Evolutionary conservation across 2,329 filamentous ascomycete genomes (phyloP).

Genomic region (Alternaria sp.): DNA sequence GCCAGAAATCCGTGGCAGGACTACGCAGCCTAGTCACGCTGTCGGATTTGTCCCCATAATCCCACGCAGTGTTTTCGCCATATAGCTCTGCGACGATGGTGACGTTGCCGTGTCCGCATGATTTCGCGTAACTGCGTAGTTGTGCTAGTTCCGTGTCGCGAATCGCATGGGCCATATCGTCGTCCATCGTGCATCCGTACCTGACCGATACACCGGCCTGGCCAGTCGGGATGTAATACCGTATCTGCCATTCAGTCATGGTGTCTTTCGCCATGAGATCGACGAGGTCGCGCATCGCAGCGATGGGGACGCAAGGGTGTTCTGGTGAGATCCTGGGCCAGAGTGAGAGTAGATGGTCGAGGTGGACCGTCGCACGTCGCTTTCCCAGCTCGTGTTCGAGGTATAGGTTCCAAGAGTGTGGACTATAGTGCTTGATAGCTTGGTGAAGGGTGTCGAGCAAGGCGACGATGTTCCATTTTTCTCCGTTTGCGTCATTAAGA

Average conservation of each 20-base stretch:
- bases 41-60: neutral
- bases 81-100: slow-evolving; percentile 1
- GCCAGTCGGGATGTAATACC: slow-evolving; percentile 5
- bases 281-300: neutral
- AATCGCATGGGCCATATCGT: neutral
- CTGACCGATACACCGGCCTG: neutral
- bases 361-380: slow-evolving; percentile 2
- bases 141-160: neutral
- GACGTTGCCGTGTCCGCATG: neutral
- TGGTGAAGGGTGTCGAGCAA: neutral
- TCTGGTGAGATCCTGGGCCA: neutral
- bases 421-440: neutral
- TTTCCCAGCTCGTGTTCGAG: neutral
- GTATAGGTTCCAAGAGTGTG: neutral
- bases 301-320: neutral
- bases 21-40: slow-evolving; percentile 2
- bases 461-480: neutral
- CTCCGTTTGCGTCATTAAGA: neutral
- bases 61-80: slow-evolving; percentile 1
- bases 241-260: slow-evolving; percentile 4
- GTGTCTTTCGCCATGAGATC: slow-evolving; percentile 3
- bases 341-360: slow-evolving; percentile 7
- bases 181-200: neutral
- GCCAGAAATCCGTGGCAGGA: slow-evolving; percentile 5
- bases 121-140: neutral